Evolutionary conservation across 1,139 yeast genomes (phyloP), one percentile per base, ranked within the genome.

Genomic region (Sugiyamaella neomexicana): DNA sequence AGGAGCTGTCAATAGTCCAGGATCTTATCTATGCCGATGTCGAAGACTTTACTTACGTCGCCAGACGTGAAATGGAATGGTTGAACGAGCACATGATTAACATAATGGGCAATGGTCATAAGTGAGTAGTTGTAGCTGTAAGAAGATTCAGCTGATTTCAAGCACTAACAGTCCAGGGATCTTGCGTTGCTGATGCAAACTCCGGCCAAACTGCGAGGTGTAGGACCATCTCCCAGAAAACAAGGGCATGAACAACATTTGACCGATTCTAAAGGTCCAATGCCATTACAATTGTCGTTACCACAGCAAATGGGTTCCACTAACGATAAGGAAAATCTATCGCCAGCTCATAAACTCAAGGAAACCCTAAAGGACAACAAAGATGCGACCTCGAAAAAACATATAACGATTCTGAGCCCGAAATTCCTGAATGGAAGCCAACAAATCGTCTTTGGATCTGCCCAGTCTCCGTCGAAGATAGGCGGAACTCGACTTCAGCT

Each of bases 61-160:
- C 74, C 4, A 65, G 73, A 10, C 56, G 72, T 16, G 78, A 73
- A 51, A 55, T 75, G 43, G 69, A 72, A 32, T 74, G 77, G 77
- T 59, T 75, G 20, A 70, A 73, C 47, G 76, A 72, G 54, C 71
- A 71, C 56, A 65, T 65, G 61, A 44, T 56, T 9, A 65, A 70
- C 32, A 57, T 70, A 1, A 39, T 68, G 34, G 60, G 56, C 34
- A 40, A 40, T 10, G 23, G 25, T 7, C 40, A 39, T 16, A n/a
- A 41, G 51, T 47, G 16, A 47, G 51, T 47, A 31, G 5, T 16
- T 2, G 15, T 15, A 23, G 23, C 7, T 7, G 13, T 34, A 2
- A 34, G n/a, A 39, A 6, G 46, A 42, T 10, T 5, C n/a, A 20
- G 34, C n/a, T 8, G 46, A 31, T 23, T 5, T 43, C 13, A 31